Base-by-base conservation (phyloP, 2,329 filamentous ascomycete species). In the Diplodia seriata region DNA sequence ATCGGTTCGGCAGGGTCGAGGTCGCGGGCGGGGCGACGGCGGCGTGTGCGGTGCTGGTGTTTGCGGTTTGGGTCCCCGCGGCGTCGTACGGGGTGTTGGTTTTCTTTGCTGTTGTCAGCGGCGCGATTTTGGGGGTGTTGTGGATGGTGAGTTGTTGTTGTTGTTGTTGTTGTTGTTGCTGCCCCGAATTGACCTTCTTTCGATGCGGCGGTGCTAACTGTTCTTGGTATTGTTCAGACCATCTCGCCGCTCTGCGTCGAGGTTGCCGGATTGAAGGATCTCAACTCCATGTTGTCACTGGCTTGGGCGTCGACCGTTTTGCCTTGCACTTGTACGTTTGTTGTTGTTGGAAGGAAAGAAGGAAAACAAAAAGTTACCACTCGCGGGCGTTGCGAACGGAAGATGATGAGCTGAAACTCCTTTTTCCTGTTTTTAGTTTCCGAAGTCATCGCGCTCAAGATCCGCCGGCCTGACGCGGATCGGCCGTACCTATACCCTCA, bases 61-160 rank as follows among this genome's bases (percentile, higher is more conserved):
- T 82, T 69, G 80, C 76, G 0, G 74, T 85, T 26, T 86, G 84
- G 84, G 74, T 84, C 1, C 81, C 81, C 5, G 31, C 84, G 1
- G 81, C 81, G 2, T 77, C 73, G 6, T 85, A 78, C 65, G 82
- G 77, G 1, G 70, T 83, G 9, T 73, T 81, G 1, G 71, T 83
- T 1, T 76, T 84, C 66, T 84, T 83, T 68, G 77, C 78, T 0
- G 69, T 85, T 9, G 38, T 82, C 0, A 74, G 75, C 64, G 84
- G 84, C 2, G 78, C 79, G 6, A 79, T 82, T 8, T 72, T 83
- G 33, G 84, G 84, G 0, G 78, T 81, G 0, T 84, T 84, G 69
- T 85, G 83, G 82, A 81, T 81, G 74, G 78, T 79, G 68, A 67
- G 71, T 53, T 31, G 23, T n/a, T n/a, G n/a, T n/a, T n/a, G n/a